Percentiles rank a stretch among this genome's conserved stretches.
Conservation (phyloP, 164 flowering plant genomes). For the Taxillus chinensis region DNA sequence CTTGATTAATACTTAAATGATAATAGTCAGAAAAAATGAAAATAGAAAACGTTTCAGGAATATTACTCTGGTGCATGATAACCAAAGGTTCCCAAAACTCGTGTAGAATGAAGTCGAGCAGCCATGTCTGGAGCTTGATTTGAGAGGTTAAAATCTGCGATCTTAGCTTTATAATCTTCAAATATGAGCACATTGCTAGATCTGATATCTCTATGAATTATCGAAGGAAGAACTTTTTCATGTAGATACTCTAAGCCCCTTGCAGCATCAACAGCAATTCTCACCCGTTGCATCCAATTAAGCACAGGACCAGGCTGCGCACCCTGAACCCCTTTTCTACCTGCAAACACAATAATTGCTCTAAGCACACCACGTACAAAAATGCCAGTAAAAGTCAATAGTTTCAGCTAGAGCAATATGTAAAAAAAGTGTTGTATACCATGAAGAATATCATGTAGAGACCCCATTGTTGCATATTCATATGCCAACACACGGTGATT, state of each 20-base stretch:
- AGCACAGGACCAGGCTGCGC: conserved; percentile 50
- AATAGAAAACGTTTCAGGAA: background rate
- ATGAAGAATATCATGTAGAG: conserved; percentile 89
- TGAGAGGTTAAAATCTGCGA: conserved; percentile 44
- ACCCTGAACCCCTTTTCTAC: conserved; percentile 49
- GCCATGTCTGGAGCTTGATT: conserved; percentile 46
- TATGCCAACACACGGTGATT: conserved; percentile 74
- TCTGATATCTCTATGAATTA: conserved; percentile 41
- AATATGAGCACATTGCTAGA: conserved; percentile 50
- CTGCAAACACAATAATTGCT: conserved; percentile 8
- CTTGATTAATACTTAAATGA: no score
- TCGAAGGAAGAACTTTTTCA: conserved; percentile 38
- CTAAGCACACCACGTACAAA: background rate
- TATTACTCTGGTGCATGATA: conserved; percentile 53
- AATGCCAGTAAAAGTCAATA: background rate
- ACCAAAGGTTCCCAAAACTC: conserved; percentile 54
- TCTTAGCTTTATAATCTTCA: conserved; percentile 35
- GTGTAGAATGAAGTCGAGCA: conserved; percentile 46
- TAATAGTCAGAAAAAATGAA: background rate
- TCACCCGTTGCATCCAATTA: conserved; percentile 41
- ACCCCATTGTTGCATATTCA: conserved; percentile 95
- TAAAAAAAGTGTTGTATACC: conserved; percentile 30
- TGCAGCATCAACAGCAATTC: conserved; percentile 41
- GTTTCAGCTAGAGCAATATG: background rate
- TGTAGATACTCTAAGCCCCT: conserved; percentile 52